A percentile compares a stretch with the other conserved stretches of the same genome.
Conservation (phyloP, 164 flowering plant species). For the Cinnamomum chago region DNA sequence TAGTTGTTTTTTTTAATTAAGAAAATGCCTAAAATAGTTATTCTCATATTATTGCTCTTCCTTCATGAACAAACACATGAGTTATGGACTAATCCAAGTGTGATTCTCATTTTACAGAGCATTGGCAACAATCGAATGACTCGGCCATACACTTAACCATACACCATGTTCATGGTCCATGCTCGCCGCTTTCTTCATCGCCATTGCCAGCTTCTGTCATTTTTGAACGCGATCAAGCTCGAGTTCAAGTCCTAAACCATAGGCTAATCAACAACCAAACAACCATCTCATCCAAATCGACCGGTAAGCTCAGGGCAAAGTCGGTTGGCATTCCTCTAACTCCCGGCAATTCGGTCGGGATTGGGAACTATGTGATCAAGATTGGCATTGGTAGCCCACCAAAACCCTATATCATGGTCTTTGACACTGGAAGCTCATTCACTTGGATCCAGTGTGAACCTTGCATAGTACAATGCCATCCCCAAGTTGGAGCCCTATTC, state of each 20-base stretch:
- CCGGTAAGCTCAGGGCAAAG: constrained; percentile 1
- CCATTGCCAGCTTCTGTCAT: not conserved
- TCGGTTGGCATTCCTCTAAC: constrained; percentile 22
- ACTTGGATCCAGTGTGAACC: constrained; percentile 58
- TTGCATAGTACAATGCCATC: constrained; percentile 32
- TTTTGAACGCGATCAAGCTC: constrained; percentile 16
- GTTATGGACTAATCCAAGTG: not conserved
- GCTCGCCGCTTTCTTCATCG: constrained; percentile 16
- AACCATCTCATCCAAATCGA: not conserved
- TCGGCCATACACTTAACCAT: constrained; percentile 18
- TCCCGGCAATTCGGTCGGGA: constrained; percentile 28
- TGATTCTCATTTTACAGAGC: constrained; percentile 12
- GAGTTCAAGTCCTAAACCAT: constrained; percentile 13
- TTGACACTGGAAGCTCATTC: constrained; percentile 54
- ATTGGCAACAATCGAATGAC: constrained; percentile 4
- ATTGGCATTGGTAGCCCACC: constrained; percentile 46
- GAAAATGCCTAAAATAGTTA: too few species aligned
- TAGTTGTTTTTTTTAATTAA: too few species aligned
- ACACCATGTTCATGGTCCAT: constrained; percentile 24
- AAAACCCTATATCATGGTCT: constrained; percentile 22
- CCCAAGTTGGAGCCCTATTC: constrained; percentile 31
- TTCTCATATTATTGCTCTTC: too few species aligned
- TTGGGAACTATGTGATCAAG: constrained; percentile 39
- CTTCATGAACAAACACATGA: too few species aligned
- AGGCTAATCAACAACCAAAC: constrained; percentile 3